Evolutionary conservation across 2,329 filamentous ascomycete genomes (phyloP).

Genomic region (Periconia digitata): DNA sequence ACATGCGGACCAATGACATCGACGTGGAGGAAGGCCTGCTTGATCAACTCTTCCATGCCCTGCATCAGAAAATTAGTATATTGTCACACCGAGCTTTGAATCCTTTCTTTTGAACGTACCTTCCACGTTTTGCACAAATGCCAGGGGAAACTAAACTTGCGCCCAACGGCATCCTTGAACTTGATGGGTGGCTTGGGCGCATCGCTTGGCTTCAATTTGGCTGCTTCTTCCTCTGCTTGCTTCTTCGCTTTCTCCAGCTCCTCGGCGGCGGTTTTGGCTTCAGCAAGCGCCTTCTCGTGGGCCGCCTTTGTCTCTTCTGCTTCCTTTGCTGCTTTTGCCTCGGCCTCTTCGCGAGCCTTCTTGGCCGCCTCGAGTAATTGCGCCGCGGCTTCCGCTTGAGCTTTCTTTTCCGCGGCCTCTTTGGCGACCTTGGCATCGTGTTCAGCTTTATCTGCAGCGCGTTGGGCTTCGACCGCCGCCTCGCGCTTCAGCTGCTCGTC

Average conservation of each 20-base stretch:
- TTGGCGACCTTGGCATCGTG: slow-evolving; percentile 54
- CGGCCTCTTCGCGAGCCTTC: slow-evolving; percentile 30
- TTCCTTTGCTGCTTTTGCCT: slow-evolving; percentile 33
- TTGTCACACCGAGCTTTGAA: background rate
- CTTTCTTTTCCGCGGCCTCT: slow-evolving; percentile 52
- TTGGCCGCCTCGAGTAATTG: slow-evolving; percentile 28
- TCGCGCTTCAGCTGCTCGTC: slow-evolving; percentile 18
- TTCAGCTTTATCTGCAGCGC: slow-evolving; percentile 49
- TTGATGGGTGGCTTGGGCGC: slow-evolving; percentile 42
- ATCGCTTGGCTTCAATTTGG: slow-evolving; percentile 45
- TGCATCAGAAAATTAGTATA: slow-evolving; percentile 58
- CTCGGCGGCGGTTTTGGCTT: slow-evolving; percentile 48
- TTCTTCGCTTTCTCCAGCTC: slow-evolving; percentile 51
- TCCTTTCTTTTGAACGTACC: slow-evolving; percentile 68
- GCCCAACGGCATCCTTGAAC: slow-evolving; percentile 21
- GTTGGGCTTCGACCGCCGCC: slow-evolving; percentile 32
- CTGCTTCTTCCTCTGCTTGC: slow-evolving; percentile 48
- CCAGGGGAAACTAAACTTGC: slow-evolving; percentile 19
- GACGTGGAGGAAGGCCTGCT: slow-evolving; percentile 49
- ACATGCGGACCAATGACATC: slow-evolving; percentile 48
- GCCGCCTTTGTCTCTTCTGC: slow-evolving; percentile 47
- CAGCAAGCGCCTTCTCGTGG: slow-evolving; percentile 51
- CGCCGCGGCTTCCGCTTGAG: slow-evolving; percentile 28
- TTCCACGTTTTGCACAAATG: slow-evolving; percentile 19
- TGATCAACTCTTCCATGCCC: slow-evolving; percentile 50